Percentiles rank a stretch among this genome's conserved stretches.
Evolutionary conservation across 306 rosid species (phyloP).

Genomic region (Purshia tridentata): DNA sequence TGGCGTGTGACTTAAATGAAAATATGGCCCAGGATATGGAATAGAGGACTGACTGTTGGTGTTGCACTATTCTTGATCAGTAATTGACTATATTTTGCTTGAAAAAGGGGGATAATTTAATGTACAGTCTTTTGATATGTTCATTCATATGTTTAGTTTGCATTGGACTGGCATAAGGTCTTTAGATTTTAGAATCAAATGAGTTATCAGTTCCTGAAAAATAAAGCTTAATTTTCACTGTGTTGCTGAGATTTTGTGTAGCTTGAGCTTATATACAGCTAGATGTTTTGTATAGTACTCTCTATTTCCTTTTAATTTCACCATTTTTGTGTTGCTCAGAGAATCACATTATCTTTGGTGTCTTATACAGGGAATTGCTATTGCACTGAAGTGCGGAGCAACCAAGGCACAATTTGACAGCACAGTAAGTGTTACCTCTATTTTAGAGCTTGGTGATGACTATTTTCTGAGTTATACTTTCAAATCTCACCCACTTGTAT

Average conservation of each 20-base stretch:
- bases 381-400: constrained; percentile 93
- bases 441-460: not conserved
- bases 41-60: too few relatives aligned
- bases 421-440: constrained; percentile 57
- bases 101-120: not conserved
- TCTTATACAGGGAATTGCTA: constrained; percentile 67
- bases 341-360: constrained; percentile 6
- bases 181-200: not conserved
- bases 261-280: not conserved
- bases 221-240: not conserved
- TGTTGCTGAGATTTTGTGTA: not conserved
- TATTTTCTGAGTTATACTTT: not conserved
- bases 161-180: not conserved
- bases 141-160: not conserved
- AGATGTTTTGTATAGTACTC: not conserved
- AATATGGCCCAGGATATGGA: too few relatives aligned
- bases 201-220: not conserved
- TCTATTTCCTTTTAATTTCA: not conserved
- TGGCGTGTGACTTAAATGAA: too few relatives aligned
- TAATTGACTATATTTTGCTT: too few relatives aligned
- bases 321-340: not conserved
- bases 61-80: too few relatives aligned
- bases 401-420: constrained; percentile 92
- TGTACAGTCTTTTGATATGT: not conserved
- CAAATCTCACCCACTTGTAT: not conserved